phyloP scores from a whole-genome alignment of 2,329 filamentous ascomycete species.

The Xylaria digitata region DNA sequence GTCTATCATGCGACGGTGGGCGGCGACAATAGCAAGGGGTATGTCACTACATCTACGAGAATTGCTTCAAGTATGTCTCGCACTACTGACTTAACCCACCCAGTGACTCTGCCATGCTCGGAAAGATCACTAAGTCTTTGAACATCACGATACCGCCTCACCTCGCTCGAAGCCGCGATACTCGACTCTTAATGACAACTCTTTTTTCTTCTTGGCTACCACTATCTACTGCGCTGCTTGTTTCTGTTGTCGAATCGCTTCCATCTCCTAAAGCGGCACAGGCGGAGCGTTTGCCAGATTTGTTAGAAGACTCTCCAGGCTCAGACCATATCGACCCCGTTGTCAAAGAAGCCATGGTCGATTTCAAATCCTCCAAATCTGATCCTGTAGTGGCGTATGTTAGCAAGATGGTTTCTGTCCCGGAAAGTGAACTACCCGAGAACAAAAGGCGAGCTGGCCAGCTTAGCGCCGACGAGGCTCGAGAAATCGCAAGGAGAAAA shows the following conservation, averaged over 20 bases:
- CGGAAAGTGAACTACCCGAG: conserved; percentile 88
- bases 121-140: conserved; percentile 95
- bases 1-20: conserved; percentile 92
- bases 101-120: conserved; percentile 81
- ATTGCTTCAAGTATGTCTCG: neutral
- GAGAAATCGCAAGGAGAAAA: conserved; percentile 88
- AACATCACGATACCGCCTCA: conserved; percentile 87
- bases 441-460: conserved; percentile 80
- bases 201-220: conserved; percentile 93
- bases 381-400: conserved; percentile 93
- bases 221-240: conserved; percentile 88
- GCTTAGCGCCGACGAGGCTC: conserved; percentile 88
- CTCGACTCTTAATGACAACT: conserved; percentile 83
- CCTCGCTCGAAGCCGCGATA: conserved; percentile 83
- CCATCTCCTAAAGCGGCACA: conserved; percentile 87
- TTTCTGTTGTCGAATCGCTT: conserved; percentile 92
- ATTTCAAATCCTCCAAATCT: conserved; percentile 76
- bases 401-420: conserved; percentile 97
- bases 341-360: conserved; percentile 82
- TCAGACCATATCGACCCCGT: conserved; percentile 73
- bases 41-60: conserved; percentile 48
- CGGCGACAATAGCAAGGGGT: conserved; percentile 83
- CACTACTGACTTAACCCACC: conserved; percentile 39
- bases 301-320: conserved; percentile 84
- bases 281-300: conserved; percentile 78